phyloP scores from a whole-genome alignment of 1,284 basidiomycete genomes.

The Leccinum glutinopallens region DNA sequence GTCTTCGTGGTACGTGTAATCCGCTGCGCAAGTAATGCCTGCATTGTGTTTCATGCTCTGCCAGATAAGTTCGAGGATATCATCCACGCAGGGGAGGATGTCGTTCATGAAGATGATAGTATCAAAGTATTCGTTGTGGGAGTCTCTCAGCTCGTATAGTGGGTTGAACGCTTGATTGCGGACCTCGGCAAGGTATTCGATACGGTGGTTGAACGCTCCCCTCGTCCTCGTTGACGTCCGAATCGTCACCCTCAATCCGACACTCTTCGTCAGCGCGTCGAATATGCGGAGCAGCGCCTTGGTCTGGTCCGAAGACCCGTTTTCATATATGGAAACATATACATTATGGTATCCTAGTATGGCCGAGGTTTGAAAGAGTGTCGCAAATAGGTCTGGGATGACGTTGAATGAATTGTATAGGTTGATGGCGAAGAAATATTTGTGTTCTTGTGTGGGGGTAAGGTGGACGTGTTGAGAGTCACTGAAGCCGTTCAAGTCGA shows the following conservation, averaged over 20 bases:
- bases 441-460: constrained; percentile 69
- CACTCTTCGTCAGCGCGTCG: constrained; percentile 84
- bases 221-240: constrained; percentile 87
- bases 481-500: constrained; percentile 46
- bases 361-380: constrained; percentile 88
- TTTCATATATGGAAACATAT: constrained; percentile 97
- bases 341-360: constrained; percentile 95
- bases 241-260: constrained; percentile 90
- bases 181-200: constrained; percentile 97
- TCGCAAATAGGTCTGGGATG: constrained; percentile 93
- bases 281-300: constrained; percentile 93
- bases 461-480: constrained; percentile 46
- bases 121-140: constrained; percentile 91
- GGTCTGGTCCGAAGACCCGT: constrained; percentile 94
- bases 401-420: constrained; percentile 98
- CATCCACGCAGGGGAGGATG: constrained; percentile 93
- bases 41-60: constrained; percentile 90
- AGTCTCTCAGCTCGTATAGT: constrained; percentile 87
- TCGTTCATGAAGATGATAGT: constrained; percentile 98
- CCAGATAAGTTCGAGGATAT: constrained; percentile 94
- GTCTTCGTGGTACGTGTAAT: constrained; percentile 97
- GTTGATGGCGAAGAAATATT: constrained; percentile 98
- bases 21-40: constrained; percentile 93
- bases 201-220: constrained; percentile 96
- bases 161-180: constrained; percentile 94